Evolutionary conservation across 2,329 filamentous ascomycete genomes (phyloP).

Genomic region (Microdochium trichocladiopsis): DNA sequence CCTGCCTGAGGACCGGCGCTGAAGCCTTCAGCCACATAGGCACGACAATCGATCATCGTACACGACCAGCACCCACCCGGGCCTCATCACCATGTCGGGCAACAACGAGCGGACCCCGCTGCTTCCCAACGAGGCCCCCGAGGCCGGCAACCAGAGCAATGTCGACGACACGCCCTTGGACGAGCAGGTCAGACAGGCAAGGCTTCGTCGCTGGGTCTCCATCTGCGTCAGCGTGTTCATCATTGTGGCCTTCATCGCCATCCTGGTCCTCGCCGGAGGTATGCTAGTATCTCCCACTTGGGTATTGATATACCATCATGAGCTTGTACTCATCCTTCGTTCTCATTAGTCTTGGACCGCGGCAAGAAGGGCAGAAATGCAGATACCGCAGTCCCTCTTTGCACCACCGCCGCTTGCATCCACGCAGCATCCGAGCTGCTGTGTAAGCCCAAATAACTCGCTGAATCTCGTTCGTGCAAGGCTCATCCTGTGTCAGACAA

Average conservation of each 20-base stretch:
- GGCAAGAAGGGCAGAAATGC: constrained; percentile 7
- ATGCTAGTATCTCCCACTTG: not conserved
- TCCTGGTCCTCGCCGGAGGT: constrained; percentile 21
- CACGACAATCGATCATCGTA: not conserved
- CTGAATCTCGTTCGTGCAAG: not conserved
- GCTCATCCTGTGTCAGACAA: constrained; percentile 31
- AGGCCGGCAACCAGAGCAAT: not conserved
- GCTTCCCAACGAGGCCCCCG: not conserved
- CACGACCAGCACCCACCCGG: not conserved
- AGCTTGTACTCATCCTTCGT: not conserved
- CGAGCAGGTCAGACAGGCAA: constrained; percentile 12
- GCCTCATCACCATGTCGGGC: not conserved
- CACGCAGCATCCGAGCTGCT: constrained; percentile 57
- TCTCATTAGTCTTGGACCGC: not conserved
- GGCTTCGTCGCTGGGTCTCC: constrained; percentile 21
- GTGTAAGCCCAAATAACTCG: constrained; percentile 16
- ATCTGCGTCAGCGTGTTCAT: constrained; percentile 17
- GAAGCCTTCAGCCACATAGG: not conserved
- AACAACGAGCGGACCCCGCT: not conserved
- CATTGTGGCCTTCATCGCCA: constrained; percentile 18
- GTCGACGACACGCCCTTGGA: constrained; percentile 1
- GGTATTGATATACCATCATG: not conserved
- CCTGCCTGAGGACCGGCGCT: not conserved
- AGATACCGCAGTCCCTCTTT: constrained; percentile 26
- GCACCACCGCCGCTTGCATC: constrained; percentile 53